phyloP scores from a whole-genome alignment of 2,329 filamentous ascomycete species.

The Colletotrichum tropicale region DNA sequence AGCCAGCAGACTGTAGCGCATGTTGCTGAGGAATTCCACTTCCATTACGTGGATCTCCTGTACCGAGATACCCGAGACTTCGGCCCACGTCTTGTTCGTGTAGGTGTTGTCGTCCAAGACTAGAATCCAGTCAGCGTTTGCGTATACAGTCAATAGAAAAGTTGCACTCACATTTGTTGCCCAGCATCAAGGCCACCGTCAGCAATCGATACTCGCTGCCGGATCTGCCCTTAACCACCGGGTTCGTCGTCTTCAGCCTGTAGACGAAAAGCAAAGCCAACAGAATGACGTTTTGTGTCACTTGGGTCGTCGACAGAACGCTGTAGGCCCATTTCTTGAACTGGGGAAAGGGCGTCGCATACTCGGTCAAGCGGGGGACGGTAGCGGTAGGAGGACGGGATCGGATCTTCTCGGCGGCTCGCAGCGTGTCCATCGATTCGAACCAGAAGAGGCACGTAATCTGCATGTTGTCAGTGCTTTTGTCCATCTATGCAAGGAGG shows the following conservation, averaged over 20 bases:
- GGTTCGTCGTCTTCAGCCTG: slow-evolving; percentile 87
- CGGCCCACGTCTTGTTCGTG: slow-evolving; percentile 99
- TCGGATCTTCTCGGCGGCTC: slow-evolving; percentile 70
- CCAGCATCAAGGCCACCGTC: slow-evolving; percentile 95
- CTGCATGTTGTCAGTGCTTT: slow-evolving; percentile 45
- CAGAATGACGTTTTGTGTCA: slow-evolving; percentile 93
- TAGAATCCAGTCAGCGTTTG: slow-evolving; percentile 32
- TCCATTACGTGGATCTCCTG: slow-evolving; percentile 99
- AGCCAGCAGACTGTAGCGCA: slow-evolving; percentile 91
- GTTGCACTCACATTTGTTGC: slow-evolving; percentile 81
- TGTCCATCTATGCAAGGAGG: neutral
- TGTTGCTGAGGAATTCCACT: slow-evolving; percentile 98
- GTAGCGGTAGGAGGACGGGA: slow-evolving; percentile 40
- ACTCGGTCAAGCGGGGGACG: slow-evolving; percentile 63
- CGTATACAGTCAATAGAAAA: neutral
- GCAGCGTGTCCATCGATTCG: slow-evolving; percentile 81
- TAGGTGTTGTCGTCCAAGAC: slow-evolving; percentile 98
- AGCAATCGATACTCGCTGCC: slow-evolving; percentile 93
- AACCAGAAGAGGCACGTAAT: slow-evolving; percentile 99
- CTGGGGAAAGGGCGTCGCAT: slow-evolving; percentile 77
- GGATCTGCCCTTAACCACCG: slow-evolving; percentile 84
- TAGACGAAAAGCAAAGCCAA: slow-evolving; percentile 93
- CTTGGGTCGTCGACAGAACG: slow-evolving; percentile 91
- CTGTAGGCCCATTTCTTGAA: slow-evolving; percentile 95
- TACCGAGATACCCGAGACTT: slow-evolving; percentile 93